These are phyloP conservation scores for Petrea volubilis DNA, from an alignment of 257 asterid species.

Conservation along the genomic window DNA sequence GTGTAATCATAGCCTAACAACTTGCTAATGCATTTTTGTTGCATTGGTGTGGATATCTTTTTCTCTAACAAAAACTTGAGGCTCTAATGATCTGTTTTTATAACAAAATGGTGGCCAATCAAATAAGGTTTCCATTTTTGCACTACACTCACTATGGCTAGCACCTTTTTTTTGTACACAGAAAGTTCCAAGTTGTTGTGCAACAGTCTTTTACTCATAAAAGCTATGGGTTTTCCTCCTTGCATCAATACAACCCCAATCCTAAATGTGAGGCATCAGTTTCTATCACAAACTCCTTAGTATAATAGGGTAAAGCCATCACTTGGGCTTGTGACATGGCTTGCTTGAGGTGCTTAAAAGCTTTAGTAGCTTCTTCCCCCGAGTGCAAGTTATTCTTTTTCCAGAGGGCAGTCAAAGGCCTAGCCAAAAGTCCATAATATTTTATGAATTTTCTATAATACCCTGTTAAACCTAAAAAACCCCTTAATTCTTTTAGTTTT, in stretches of 20 bases:
- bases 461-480: no score
- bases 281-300: background rate
- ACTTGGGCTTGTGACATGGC: no score
- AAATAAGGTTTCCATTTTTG: background rate
- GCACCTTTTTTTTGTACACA: background rate
- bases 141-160: background rate
- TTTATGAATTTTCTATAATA: no score
- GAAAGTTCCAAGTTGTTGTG: background rate
- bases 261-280: background rate
- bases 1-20: slow-evolving; percentile 5
- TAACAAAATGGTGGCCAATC: background rate
- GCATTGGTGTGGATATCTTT: no score
- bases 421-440: no score
- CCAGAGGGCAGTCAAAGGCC: background rate
- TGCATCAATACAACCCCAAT: slow-evolving; percentile 4
- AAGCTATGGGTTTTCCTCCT: no score
- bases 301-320: background rate
- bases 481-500: background rate
- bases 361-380: no score
- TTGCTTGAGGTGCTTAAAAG: background rate
- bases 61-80: no score
- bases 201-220: background rate
- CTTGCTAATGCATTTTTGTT: no score
- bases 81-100: background rate
- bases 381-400: background rate